Base-by-base conservation (phyloP, 495 filamentous ascomycete species). In the Talaromyces thailandensis region DNA sequence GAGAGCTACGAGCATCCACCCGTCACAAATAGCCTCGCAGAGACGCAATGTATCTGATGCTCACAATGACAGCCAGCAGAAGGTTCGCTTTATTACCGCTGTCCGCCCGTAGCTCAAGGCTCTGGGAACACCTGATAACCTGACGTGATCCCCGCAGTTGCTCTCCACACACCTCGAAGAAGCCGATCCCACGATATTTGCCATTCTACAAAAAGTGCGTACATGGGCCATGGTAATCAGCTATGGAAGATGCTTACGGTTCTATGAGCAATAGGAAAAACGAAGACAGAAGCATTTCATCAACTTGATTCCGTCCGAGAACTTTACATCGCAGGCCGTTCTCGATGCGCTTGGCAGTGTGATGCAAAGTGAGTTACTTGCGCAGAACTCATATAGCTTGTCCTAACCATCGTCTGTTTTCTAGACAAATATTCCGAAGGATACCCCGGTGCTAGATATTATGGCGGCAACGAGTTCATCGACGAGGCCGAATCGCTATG, bases 391-490 rank as follows among this genome's bases (percentile, higher is more conserved):
- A 48, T 7, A 5, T 6, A 9, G 1, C 18, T 2, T 48, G 5
- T 48, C 2, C 18, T 48, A 48, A 48, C 29, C 29, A 31, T 9
- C 29, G 3, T 31, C 29, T 35, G 9, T 35, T 8, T 35, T 11
- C 61, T 50, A 63, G 62, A 99, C 86, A 99, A 99, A 82, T 99
- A 99, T 85, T 96, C 91, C 3, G 94, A 99, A 81, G 94, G 94
- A 68, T 96, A 96, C 78, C 95, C 95, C 69, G 94, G 94, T 70
- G 94, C 95, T 55, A 88, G 94, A 74, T 99, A 99, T 84, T 99
- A 99, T 73, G 95, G 95, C 75, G 94, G 94, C 68, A 99, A 98
- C 81, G 86, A 99, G 82, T 91, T 96, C 82, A 99, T 99, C 64
- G 94, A 99, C 75, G 81, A 87, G 72, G 92, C 97, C 71, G 94